Evolutionary conservation across 2,329 filamentous ascomycete genomes (phyloP), one percentile per base, ranked within the genome.

Genomic region (Colletotrichum abscissum): DNA sequence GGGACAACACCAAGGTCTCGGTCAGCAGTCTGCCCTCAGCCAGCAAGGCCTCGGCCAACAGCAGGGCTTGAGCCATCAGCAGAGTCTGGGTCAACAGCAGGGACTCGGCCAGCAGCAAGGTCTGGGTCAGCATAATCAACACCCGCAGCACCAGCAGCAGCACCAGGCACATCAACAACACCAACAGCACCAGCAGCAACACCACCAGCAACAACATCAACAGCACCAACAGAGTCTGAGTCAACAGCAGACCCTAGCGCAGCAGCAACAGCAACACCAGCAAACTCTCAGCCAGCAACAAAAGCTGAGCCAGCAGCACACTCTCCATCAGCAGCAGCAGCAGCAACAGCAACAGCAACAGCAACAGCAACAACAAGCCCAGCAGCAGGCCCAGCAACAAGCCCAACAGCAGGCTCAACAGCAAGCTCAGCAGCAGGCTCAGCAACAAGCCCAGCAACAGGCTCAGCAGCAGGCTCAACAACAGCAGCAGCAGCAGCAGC

Each of bases 231-330:
- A 81, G 67, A 73, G 76, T 9, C 77, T 82, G 65, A 74, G 75
- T 11, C 81, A 82, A 54, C 81, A 82, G 56, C 78, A 78, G 55
- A 74, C 76, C 12, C 62, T 76, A 6, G 71, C 71, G 3, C 76
- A 77, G 28, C 76, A 75, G 63, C 80, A 79, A 33, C 81, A 79
- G 7, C 80, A 79, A 33, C 81, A 79, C 5, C 79, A 78, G 11
- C 80, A 81, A 30, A 79, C 80, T 28, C 82, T 76, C 26, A 78
- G 76, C n/a, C 77, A 78, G 28, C 80, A 82, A 60, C 78, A 77
- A 11, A 76, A 79, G 12, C 80, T 79, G 28, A 77, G 79, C 57
- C 78, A 80, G 24, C 79, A 80, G 70, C 77, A 79, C 63, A 77
- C 76, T 5, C 76, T 79, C 55, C 78, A 78, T 24, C 80, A 79